Evolutionary conservation across 2,329 filamentous ascomycete species (phyloP).

Genomic region (Intubia oerlemansii): DNA sequence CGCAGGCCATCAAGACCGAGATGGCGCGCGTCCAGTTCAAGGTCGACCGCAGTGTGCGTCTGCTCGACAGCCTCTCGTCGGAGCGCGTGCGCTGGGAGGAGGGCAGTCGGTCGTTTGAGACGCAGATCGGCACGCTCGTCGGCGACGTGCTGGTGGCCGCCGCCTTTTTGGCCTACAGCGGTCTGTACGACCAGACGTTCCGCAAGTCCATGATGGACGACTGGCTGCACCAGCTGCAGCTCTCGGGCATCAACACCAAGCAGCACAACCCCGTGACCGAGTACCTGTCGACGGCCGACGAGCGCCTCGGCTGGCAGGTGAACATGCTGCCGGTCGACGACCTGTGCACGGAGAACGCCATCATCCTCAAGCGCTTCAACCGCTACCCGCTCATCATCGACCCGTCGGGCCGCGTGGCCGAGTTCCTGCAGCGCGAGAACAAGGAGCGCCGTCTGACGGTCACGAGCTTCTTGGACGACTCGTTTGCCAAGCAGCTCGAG

Average conservation of each 20-base stretch:
- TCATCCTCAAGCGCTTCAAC: constrained; percentile 94
- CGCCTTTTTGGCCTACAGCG: constrained; percentile 89
- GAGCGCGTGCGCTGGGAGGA: constrained; percentile 90
- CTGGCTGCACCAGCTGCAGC: constrained; percentile 80
- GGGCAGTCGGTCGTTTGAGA: constrained; percentile 94
- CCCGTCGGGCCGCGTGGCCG: constrained; percentile 80
- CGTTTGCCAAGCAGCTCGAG: constrained; percentile 93
- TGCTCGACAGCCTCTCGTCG: constrained; percentile 86
- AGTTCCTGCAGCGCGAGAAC: constrained; percentile 88
- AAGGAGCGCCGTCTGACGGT: constrained; percentile 72
- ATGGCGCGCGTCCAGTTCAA: constrained; percentile 96
- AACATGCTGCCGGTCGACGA: constrained; percentile 89
- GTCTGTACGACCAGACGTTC: constrained; percentile 95
- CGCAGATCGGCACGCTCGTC: constrained; percentile 88
- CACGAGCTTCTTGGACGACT: constrained; percentile 94
- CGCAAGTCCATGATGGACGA: constrained; percentile 95
- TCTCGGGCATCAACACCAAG: constrained; percentile 90
- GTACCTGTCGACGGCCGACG: constrained; percentile 89
- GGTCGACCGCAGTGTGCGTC: constrained; percentile 83
- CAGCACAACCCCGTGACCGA: constrained; percentile 70
- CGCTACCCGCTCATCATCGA: constrained; percentile 96
- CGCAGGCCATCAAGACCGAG: constrained; percentile 88
- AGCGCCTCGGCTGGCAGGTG: constrained; percentile 86
- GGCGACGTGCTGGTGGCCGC: constrained; percentile 93
- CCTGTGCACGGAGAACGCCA: constrained; percentile 94